Evolutionary conservation across 2,329 filamentous ascomycete genomes (phyloP), one percentile per base, ranked within the genome.

Genomic region (Penicillium sp.): DNA sequence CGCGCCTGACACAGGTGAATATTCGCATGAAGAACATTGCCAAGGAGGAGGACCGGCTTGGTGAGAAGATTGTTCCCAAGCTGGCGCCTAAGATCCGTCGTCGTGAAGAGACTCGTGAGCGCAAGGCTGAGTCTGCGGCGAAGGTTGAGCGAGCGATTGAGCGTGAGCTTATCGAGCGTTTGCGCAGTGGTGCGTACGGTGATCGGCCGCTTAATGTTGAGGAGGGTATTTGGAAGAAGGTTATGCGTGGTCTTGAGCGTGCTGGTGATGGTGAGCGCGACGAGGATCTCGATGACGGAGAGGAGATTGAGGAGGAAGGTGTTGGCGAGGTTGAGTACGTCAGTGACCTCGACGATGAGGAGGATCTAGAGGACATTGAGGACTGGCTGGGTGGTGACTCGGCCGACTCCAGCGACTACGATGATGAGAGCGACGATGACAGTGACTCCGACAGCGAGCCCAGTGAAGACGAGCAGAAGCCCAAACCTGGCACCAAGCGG

Each of bases 121-220:
- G 86, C 59, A 89, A 88, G 72, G 86, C 86, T 9, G 83, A 88
- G 71, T 83, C 84, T 18, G 88, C 88, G 6, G 93, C 93, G 20
- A 96, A 96, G 81, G 83, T 98, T 53, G 93, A 98, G 78, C 80
- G 89, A 58, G 90, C 90, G 6, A 97, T 98, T 70, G 93, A 98
- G 79, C 80, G 93, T 47, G 92, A 97, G 73, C 78, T 98, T 59
- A 87, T 98, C 61, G 89, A 97, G 73, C 80, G 93, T 61, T 75
- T 98, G 70, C 81, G 91, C 58, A 91, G 89, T 66, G 93, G 93
- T 40, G 91, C 91, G 3, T 97, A 98, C 71, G 93, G 93, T 47
- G 91, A 97, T 63, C 83, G 89, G 67, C 93, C 93, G 37, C 78
- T 98, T 58, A 98, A 98, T 67, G 91, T 95, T 44, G 93, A 95